Percentiles rank a stretch among this genome's conserved stretches.
phyloP scores from a whole-genome alignment of 345 rosid genomes.

The Brassica napus region DNA sequence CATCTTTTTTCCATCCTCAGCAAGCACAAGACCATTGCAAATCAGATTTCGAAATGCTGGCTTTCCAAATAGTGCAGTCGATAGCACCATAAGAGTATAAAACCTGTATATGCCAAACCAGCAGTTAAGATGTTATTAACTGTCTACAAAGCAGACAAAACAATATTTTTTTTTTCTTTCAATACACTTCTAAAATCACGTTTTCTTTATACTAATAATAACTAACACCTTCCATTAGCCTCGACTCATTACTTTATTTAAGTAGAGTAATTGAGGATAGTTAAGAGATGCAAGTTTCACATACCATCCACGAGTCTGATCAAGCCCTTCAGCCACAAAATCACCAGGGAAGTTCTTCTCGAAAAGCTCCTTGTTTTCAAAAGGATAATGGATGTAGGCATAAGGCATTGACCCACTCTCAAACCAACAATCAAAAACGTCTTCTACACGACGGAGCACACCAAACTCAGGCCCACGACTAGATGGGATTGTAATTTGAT shows the following conservation, averaged over 20 bases:
- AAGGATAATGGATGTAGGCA: constrained; percentile 97
- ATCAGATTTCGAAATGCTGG: constrained; percentile 94
- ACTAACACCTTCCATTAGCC: neutral
- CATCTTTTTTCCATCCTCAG: constrained; percentile 99
- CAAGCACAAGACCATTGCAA: constrained; percentile 96
- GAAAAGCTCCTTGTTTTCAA: constrained; percentile 84
- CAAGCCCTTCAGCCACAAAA: constrained; percentile 98
- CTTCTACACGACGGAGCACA: constrained; percentile 83
- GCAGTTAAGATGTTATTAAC: neutral
- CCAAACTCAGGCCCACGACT: constrained; percentile 76
- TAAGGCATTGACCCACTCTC: constrained; percentile 99
- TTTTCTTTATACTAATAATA: neutral
- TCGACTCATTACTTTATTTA: neutral
- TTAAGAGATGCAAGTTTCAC: constrained; percentile 1
- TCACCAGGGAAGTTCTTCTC: constrained; percentile 96
- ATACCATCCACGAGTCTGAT: constrained; percentile 99
- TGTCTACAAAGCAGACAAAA: no score
- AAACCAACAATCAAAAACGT: constrained; percentile 99
- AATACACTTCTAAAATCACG: constrained; percentile 15
- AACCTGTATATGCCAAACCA: constrained; percentile 35
- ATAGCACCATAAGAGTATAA: constrained; percentile 94
- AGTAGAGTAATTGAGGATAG: neutral
- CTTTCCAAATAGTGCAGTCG: constrained; percentile 92
- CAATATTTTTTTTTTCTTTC: neutral
- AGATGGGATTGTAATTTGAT: constrained; percentile 84